These are phyloP conservation scores for Artemisia tridentata DNA, from an alignment of 129 eudicot species.

Conservation along the genomic window DNA sequence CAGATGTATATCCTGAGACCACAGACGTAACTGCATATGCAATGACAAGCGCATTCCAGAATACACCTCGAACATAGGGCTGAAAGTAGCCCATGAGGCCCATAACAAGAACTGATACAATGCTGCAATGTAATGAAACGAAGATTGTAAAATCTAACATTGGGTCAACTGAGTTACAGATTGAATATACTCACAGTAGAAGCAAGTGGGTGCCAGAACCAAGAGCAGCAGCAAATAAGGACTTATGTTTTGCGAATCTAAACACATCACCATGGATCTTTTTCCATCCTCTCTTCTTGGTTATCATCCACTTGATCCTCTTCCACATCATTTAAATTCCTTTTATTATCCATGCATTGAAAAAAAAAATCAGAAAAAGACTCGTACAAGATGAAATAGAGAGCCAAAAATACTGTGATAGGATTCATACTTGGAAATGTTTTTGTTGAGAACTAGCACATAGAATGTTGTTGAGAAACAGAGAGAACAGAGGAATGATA, in stretches of 20 bases:
- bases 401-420: neutral
- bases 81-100: neutral
- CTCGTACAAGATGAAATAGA: no score
- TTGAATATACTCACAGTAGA: slow-evolving; percentile 35
- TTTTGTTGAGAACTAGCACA: slow-evolving; percentile 61
- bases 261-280: slow-evolving; percentile 27
- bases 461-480: no score
- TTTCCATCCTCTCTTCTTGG: slow-evolving; percentile 2
- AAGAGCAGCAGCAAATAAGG: slow-evolving; percentile 52
- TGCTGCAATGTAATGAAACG: no score
- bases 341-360: slow-evolving; percentile 11
- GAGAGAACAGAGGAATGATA: no score
- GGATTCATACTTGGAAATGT: slow-evolving; percentile 51
- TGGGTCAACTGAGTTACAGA: no score
- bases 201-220: slow-evolving; percentile 62
- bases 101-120: no score
- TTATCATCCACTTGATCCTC: neutral
- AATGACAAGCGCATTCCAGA: neutral
- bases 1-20: neutral
- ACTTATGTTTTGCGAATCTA: slow-evolving; percentile 55
- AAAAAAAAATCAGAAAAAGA: no score
- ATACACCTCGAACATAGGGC: neutral
- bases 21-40: slow-evolving; percentile 2
- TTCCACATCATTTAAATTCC: neutral
- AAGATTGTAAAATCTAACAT: no score